These are phyloP conservation scores for Suhomyces sp. DNA, from an alignment of 805 yeast species.

Conservation along the genomic window DNA sequence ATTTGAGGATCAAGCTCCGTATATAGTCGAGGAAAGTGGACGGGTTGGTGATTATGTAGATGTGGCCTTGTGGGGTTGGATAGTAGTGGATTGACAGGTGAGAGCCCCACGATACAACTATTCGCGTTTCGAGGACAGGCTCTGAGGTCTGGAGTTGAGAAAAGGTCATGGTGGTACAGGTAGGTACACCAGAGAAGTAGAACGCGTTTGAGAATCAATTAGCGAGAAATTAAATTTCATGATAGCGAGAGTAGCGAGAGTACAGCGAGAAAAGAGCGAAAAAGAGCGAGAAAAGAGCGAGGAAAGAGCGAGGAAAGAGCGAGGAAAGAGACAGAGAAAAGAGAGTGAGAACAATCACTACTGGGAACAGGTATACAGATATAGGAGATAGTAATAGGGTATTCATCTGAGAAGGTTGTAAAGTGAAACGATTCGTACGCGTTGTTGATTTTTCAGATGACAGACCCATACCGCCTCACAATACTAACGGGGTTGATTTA, in stretches of 20 bases:
- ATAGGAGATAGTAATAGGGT: too few relatives aligned
- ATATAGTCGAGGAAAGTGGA: slow-evolving; percentile 11
- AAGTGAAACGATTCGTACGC: too few relatives aligned
- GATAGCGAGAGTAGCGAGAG: too few relatives aligned
- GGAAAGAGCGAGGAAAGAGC: background rate
- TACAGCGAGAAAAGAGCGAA: background rate
- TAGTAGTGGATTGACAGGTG: slow-evolving; percentile 13
- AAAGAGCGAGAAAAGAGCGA: background rate
- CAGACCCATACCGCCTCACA: background rate
- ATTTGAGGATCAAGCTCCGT: slow-evolving; percentile 1
- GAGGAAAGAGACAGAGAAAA: background rate
- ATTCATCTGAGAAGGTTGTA: too few relatives aligned
- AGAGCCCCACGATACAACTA: slow-evolving; percentile 5
- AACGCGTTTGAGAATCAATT: background rate
- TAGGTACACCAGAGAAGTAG: background rate
- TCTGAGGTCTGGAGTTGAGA: background rate
- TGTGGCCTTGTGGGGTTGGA: slow-evolving; percentile 7
- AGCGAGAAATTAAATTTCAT: background rate
- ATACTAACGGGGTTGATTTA: background rate
- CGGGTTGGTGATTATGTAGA: slow-evolving; percentile 16
- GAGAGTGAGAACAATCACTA: too few relatives aligned
- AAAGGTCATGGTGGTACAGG: background rate
- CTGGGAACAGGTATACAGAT: too few relatives aligned
- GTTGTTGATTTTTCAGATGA: too few relatives aligned
- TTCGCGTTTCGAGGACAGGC: background rate